Conservation (phyloP, 1,139 yeast species). For the Suhomyces choctaworum region DNA sequence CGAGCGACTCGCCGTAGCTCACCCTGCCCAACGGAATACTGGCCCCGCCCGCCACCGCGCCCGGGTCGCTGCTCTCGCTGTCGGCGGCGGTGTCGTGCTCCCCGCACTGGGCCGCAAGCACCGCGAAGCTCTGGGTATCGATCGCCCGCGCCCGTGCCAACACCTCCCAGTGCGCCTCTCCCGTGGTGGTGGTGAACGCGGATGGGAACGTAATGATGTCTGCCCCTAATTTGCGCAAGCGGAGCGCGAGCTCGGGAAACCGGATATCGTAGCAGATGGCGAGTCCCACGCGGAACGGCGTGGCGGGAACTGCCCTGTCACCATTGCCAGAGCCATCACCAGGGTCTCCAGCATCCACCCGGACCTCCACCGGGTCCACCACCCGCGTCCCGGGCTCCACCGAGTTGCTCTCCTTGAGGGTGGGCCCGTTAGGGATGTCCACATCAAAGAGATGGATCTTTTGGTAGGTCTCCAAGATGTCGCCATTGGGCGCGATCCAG, state of each 20-base stretch:
- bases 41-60: background rate
- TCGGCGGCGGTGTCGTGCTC: conserved; percentile 54
- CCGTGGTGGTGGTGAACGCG: conserved; percentile 90
- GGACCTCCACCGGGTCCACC: conserved; percentile 50
- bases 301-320: no score
- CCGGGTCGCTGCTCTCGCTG: conserved; percentile 12
- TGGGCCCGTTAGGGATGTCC: conserved; percentile 72
- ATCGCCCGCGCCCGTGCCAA: conserved; percentile 83
- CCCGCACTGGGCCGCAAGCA: conserved; percentile 93
- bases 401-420: conserved; percentile 70
- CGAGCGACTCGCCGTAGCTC: conserved; percentile 83
- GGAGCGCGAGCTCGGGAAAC: conserved; percentile 78
- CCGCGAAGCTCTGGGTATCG: conserved; percentile 82
- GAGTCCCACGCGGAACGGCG: conserved; percentile 60
- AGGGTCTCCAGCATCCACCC: no score
- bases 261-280: conserved; percentile 87
- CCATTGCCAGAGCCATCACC: conserved; percentile 31
- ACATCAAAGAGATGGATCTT: conserved; percentile 91
- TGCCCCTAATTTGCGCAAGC: conserved; percentile 71
- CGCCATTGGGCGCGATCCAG: conserved; percentile 68
- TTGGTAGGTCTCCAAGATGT: conserved; percentile 67
- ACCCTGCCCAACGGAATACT: conserved; percentile 24
- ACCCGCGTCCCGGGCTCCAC: conserved; percentile 75
- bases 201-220: conserved; percentile 79
- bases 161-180: conserved; percentile 85